Conservation (phyloP, 495 filamentous ascomycete genomes). For the Hyaloscypha hepaticicola region DNA sequence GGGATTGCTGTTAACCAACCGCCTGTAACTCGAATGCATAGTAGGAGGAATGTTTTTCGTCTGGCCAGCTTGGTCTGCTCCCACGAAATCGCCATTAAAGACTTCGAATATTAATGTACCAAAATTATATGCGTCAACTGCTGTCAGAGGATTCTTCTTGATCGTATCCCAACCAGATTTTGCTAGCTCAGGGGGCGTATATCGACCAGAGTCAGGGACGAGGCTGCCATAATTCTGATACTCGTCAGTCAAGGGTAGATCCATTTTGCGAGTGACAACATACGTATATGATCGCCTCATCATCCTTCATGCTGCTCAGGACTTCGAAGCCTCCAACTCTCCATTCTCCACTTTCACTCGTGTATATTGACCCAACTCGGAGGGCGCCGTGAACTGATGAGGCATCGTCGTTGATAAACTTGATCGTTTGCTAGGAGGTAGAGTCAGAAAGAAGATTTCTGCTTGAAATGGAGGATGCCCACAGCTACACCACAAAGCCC, state of each 20-base stretch:
- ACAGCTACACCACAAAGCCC: conserved; percentile 84
- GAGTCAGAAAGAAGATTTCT: background rate
- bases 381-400: conserved; percentile 85
- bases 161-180: conserved; percentile 87
- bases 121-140: conserved; percentile 83
- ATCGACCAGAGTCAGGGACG: conserved; percentile 77
- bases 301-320: conserved; percentile 91
- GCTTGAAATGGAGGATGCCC: conserved; percentile 30
- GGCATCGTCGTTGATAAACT: conserved; percentile 94
- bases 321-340: conserved; percentile 93
- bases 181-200: conserved; percentile 80
- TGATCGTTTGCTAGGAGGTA: conserved; percentile 69
- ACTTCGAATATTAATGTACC: conserved; percentile 84
- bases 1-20: conserved; percentile 82
- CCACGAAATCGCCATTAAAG: conserved; percentile 79
- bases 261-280: conserved; percentile 31
- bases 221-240: conserved; percentile 78
- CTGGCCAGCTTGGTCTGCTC: conserved; percentile 72
- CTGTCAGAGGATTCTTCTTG: conserved; percentile 76
- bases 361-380: conserved; percentile 81
- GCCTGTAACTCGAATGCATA: conserved; percentile 88
- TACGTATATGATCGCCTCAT: conserved; percentile 88
- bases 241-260: background rate
- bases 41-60: conserved; percentile 82
- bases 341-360: conserved; percentile 96